Base-by-base conservation (phyloP, 108 stramenopile species). In the Bacterosira constricta region DNA sequence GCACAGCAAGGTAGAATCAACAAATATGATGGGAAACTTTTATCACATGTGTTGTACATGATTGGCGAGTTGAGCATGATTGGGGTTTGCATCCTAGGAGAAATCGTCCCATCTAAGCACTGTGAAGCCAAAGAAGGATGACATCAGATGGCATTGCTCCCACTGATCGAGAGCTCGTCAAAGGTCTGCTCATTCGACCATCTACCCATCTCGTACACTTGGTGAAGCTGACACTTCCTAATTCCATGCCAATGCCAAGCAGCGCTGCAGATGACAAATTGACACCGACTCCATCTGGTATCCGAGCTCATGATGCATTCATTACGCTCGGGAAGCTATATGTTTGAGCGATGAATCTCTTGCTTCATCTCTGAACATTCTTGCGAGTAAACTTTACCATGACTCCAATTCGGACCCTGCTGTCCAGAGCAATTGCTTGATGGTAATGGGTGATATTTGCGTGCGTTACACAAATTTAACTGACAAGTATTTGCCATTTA, bases 391-490 rank as follows among this genome's bases (percentile, higher is more conserved):
- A 66, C 81, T 98, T 11, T 76, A 88, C 31, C 80, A 90, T 35
- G 69, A 80, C 50, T 50, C 75, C 11, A 78, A 85, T 38, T 72
- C 78, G 20, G 66, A 73, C 13, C 83, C 84, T 45, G 57, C 92
- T 45, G 89, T 97, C 0, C 83, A 93, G 57, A 87, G 84, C 69
- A 98, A 98, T 71, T 89, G 91, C 0, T 77, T 98, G 47, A 68
- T 97, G 52, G 91, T 96, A 1, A 66, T 98, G 62, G 96, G 95
- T 20, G 98, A 98, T 73, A 65, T 98, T 3, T 94, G 94, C 70
- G 85, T 96, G 6, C 63, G 89, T 29, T 97, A 96, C 84, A 97
- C 98, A 11, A 90, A 90, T 55, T 69, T 97, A 66, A 95, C 92
- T 4, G 98, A 98, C 68, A 83, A 92, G 51, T 93, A 95, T 77